Conservation (phyloP, 208 protist genomes). For the Trichomonas vaginalis region DNA sequence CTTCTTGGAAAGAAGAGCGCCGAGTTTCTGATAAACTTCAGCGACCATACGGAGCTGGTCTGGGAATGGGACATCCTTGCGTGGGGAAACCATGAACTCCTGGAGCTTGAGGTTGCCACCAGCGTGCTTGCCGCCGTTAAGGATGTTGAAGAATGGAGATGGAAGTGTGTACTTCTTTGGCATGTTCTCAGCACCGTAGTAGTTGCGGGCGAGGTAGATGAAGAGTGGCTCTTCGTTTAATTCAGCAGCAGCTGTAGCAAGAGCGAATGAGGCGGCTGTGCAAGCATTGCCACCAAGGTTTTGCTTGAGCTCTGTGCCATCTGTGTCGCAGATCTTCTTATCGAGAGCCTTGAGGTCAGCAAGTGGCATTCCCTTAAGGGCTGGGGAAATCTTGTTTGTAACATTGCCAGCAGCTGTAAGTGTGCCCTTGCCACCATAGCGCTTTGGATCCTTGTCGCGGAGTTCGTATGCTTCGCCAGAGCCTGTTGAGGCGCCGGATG, state of each 20-base stretch:
- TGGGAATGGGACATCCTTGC: not conserved
- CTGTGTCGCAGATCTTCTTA: not conserved
- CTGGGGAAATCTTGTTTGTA: constrained; percentile 68
- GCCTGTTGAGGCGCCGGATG: constrained; percentile 94
- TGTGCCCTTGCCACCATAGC: constrained; percentile 82
- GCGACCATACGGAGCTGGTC: not conserved
- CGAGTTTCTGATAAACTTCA: constrained; percentile 93
- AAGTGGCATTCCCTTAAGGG: constrained; percentile 46
- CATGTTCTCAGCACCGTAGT: not conserved
- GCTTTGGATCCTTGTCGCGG: constrained; percentile 72
- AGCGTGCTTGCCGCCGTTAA: not conserved
- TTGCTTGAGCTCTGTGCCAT: not conserved
- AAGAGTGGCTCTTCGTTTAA: not conserved
- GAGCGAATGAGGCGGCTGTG: not conserved
- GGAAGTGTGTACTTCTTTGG: not conserved
- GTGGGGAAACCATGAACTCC: not conserved
- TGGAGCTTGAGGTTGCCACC: not conserved
- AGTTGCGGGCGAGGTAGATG: not conserved
- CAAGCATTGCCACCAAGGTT: not conserved
- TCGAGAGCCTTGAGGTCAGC: constrained; percentile 3
- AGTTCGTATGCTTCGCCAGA: constrained; percentile 80
- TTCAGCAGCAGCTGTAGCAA: not conserved
- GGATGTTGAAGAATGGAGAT: constrained; percentile 2
- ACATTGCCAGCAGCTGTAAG: constrained; percentile 85
- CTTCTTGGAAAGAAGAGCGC: constrained; percentile 74